Conservation (phyloP, 2,329 filamentous ascomycete species). For the Sporothrix variecibatus region DNA sequence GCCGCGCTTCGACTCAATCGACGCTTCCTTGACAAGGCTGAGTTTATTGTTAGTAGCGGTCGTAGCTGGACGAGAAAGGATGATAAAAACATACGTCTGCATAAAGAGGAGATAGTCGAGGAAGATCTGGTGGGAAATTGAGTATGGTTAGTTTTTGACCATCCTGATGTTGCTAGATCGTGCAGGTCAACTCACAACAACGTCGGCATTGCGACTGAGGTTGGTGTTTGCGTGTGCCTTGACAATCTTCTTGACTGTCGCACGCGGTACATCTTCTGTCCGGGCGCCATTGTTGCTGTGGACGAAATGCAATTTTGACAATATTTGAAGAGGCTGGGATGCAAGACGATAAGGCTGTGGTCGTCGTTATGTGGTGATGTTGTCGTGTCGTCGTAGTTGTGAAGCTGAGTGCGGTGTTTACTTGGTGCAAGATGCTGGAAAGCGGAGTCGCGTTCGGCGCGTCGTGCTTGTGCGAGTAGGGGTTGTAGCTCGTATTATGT, state of each 20-base stretch:
- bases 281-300: conserved; percentile 53
- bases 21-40: conserved; percentile 77
- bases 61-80: background rate
- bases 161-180: conserved; percentile 30
- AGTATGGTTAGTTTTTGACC: conserved; percentile 19
- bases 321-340: background rate
- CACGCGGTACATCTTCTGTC: conserved; percentile 77
- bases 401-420: background rate
- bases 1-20: conserved; percentile 71
- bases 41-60: background rate
- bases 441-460: conserved; percentile 22
- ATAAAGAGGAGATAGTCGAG: conserved; percentile 84
- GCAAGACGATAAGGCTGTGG: background rate
- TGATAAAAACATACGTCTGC: conserved; percentile 51
- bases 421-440: background rate
- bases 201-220: conserved; percentile 82
- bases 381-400: background rate
- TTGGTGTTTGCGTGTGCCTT: conserved; percentile 83
- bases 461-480: background rate
- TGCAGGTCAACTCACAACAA: conserved; percentile 62
- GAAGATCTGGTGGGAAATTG: conserved; percentile 62
- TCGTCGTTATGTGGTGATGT: background rate
- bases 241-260: conserved; percentile 83
- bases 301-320: background rate
- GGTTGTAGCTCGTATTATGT: conserved; percentile 9